Conservation (phyloP, 345 rosid genomes). For the Hibiscus trionum region DNA sequence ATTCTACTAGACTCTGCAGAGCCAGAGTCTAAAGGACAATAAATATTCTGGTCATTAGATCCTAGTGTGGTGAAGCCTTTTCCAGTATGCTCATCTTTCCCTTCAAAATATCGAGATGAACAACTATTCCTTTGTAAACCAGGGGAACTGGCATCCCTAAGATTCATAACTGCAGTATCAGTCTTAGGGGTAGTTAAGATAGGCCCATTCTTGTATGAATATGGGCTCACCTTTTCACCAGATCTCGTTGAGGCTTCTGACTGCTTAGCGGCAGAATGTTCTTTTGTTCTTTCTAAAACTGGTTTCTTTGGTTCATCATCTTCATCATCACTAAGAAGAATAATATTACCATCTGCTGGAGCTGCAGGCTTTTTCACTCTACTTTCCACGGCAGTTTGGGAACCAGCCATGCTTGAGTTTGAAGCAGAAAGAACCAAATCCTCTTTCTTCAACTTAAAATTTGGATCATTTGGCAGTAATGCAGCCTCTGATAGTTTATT, state of each 20-base stretch:
- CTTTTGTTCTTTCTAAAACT: slow-evolving; percentile 26
- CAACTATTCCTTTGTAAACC: slow-evolving; percentile 17
- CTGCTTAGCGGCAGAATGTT: slow-evolving; percentile 11
- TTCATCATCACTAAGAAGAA: slow-evolving; percentile 80
- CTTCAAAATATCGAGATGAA: slow-evolving; percentile 23
- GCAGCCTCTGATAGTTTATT: slow-evolving; percentile 24
- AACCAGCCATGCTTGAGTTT: slow-evolving; percentile 22
- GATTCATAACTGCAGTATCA: slow-evolving; percentile 19
- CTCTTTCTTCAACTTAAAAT: slow-evolving; percentile 23
- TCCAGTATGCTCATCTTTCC: slow-evolving; percentile 24
- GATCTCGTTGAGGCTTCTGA: slow-evolving; percentile 25
- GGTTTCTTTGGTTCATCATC: slow-evolving; percentile 42
- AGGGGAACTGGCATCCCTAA: slow-evolving; percentile 23
- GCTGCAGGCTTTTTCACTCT: slow-evolving; percentile 29
- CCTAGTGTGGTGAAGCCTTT: slow-evolving; percentile 23
- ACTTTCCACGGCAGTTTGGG: slow-evolving; percentile 19
- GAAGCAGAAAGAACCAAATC: slow-evolving; percentile 23
- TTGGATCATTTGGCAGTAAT: slow-evolving; percentile 22
- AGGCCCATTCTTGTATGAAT: slow-evolving; percentile 16
- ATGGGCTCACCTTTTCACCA: slow-evolving; percentile 18
- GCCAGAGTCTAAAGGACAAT: slow-evolving; percentile 20
- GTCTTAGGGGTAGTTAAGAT: slow-evolving; percentile 13
- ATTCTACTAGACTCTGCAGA: slow-evolving; percentile 25
- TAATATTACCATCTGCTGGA: slow-evolving; percentile 34
- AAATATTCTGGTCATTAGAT: slow-evolving; percentile 23